Evolutionary conservation across 805 yeast species (phyloP), one percentile per base, ranked within the genome.

Genomic region (Candida incommunis): DNA sequence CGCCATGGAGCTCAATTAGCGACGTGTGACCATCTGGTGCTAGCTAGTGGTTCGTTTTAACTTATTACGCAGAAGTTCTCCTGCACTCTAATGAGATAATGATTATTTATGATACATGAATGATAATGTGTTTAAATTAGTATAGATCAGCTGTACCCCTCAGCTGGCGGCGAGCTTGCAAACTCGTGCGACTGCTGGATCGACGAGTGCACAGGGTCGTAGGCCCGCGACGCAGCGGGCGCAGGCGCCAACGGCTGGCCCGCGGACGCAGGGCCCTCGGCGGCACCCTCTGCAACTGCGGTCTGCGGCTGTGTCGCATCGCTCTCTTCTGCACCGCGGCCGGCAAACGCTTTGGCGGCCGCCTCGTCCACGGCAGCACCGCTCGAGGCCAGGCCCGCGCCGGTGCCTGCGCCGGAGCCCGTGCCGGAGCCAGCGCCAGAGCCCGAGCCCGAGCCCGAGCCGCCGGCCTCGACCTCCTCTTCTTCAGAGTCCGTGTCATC

Each of bases 191-290:
- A n/a, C n/a, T n/a, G n/a, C n/a, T n/a, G n/a, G n/a, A n/a, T n/a
- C n/a, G n/a, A 13, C 27, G 13, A 25, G 7, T 25, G 27, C 27
- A 25, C 27, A 25, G 27, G 27, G 27, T 25, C 13, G 27, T 25
- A 25, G 27, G 11, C 13, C 11, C 11, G 27, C 27, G 27, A 13
- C 27, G 27, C 13, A 25, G 80, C 3, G 96, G 95, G 55, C 94
- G 71, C 54, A 82, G 85, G 20, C 96, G 96, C 55, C 81, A 71
- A 52, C 78, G 78, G 7, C 95, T 95, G 60, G 87, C 94, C 54
- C 87, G 75, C 7, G 71, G 68, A 43, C 68, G 68, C 41, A 53
- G 66, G 48, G 43, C 43, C 42, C 47, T 50, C 54, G 42, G 50
- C 45, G 46, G 7, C 42, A 37, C 44, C 4, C 37, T 23, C 22